These are phyloP conservation scores for Leishmania turanica DNA, from an alignment of 208 protist genomes.

Conservation along the genomic window DNA sequence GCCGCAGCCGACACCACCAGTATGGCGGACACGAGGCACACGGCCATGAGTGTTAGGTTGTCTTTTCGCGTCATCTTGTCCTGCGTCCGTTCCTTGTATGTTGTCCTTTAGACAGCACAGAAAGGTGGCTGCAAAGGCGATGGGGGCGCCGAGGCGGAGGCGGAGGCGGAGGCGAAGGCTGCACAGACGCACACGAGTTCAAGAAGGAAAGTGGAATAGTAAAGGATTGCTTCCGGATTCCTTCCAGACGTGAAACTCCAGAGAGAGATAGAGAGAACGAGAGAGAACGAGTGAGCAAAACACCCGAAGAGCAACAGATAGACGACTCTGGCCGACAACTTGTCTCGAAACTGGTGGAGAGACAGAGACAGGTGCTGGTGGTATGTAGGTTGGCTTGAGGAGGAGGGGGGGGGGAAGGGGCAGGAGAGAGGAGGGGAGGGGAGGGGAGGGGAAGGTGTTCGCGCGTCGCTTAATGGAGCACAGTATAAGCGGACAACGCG, in stretches of 20 bases:
- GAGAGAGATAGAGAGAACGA: background rate
- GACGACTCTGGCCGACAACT: no score
- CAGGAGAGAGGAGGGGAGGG: no score
- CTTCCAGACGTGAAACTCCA: background rate
- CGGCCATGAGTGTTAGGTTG: conserved; percentile 15
- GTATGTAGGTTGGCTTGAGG: background rate
- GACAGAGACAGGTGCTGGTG: background rate
- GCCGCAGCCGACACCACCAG: conserved; percentile 37
- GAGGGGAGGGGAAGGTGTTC: background rate
- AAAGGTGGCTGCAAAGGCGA: background rate
- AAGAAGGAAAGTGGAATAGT: background rate
- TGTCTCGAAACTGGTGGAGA: background rate
- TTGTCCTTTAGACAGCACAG: background rate
- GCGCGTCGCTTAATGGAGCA: conserved; percentile 6
- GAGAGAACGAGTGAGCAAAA: background rate
- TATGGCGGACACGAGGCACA: conserved; percentile 28
- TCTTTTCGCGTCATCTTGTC: conserved; percentile 12
- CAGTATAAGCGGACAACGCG: conserved; percentile 2
- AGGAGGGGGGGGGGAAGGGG: no score
- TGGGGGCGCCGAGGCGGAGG: background rate
- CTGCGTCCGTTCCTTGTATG: background rate
- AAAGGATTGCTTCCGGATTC: background rate
- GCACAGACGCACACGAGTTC: background rate
- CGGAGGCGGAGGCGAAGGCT: background rate
- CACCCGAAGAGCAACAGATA: background rate